A percentile compares a stretch with the other conserved stretches of the same genome.
Conservation (phyloP, 2,329 filamentous ascomycete genomes). For the Exophiala oligosperma region DNA sequence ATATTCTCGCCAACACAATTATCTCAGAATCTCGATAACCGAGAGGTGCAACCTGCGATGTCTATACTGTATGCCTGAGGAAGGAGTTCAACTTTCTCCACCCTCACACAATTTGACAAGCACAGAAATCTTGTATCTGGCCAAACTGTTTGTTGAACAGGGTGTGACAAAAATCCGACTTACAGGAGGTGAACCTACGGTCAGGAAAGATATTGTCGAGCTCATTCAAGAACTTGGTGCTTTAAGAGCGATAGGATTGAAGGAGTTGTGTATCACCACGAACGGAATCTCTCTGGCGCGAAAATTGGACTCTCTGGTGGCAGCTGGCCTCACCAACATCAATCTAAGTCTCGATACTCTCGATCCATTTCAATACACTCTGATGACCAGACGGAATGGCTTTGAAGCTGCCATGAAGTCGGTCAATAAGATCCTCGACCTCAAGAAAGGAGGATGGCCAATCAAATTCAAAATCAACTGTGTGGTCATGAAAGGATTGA, state of each 20-base stretch:
- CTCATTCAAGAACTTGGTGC: constrained; percentile 87
- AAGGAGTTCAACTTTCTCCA: constrained; percentile 87
- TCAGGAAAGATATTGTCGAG: constrained; percentile 84
- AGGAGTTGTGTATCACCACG: constrained; percentile 90
- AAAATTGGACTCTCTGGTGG: constrained; percentile 89
- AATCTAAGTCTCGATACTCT: constrained; percentile 94
- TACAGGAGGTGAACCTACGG: constrained; percentile 92
- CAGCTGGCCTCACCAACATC: constrained; percentile 86
- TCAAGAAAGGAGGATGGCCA: constrained; percentile 78
- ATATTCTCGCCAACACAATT: constrained; percentile 89
- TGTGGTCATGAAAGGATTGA: constrained; percentile 95
- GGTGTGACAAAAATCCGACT: constrained; percentile 94
- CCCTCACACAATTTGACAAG: constrained; percentile 78
- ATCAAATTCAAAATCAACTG: constrained; percentile 97
- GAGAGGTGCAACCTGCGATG: constrained; percentile 96
- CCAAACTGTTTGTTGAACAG: constrained; percentile 88
- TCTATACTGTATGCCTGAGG: constrained; percentile 97
- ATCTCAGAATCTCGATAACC: constrained; percentile 92
- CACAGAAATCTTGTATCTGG: constrained; percentile 90
- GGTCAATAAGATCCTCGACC: constrained; percentile 80
- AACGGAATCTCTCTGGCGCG: constrained; percentile 89
- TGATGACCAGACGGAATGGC: constrained; percentile 91
- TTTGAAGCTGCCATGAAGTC: constrained; percentile 90
- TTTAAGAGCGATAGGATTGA: constrained; percentile 71
- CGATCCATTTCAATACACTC: constrained; percentile 93